A percentile compares a stretch with the other conserved stretches of the same genome.
phyloP scores from a whole-genome alignment of 345 rosid genomes.

The Linum trigynum region DNA sequence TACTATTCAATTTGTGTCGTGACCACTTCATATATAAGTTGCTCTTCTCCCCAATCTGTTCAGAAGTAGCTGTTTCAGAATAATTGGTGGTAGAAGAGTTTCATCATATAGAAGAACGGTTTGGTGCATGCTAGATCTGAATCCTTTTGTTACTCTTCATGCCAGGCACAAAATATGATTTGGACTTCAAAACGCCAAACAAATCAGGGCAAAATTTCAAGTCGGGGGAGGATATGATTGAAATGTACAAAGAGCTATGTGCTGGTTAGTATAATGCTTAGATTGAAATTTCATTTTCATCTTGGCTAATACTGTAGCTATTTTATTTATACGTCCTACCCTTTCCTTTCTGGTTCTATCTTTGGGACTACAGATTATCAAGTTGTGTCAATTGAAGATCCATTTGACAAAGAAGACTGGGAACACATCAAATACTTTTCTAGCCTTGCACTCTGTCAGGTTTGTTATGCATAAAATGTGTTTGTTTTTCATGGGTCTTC shows the following conservation, averaged over 20 bases:
- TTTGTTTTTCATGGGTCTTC: conserved; percentile 1
- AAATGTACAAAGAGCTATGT: conserved; percentile 81
- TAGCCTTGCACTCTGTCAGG: conserved; percentile 91
- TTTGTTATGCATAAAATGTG: conserved; percentile 16
- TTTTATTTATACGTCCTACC: conserved; percentile 11
- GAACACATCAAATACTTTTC: conserved; percentile 67
- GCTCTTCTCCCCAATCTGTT: conserved; percentile 1
- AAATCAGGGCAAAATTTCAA: conserved; percentile 82
- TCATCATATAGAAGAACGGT: background rate
- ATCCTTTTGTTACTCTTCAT: conserved; percentile 9
- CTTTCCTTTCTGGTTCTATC: conserved; percentile 13
- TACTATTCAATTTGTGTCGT: background rate
- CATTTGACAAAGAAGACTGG: conserved; percentile 99
- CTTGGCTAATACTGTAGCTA: conserved; percentile 3
- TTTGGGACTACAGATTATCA: conserved; percentile 52
- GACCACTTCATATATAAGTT: conserved; percentile 1
- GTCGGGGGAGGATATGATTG: conserved; percentile 91
- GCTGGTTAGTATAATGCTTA: conserved; percentile 36
- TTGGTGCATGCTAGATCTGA: background rate
- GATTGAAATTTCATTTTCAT: background rate
- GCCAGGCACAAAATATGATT: conserved; percentile 85
- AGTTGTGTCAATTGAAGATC: conserved; percentile 85
- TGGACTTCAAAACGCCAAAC: conserved; percentile 59
- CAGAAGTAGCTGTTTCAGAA: background rate
- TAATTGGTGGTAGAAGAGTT: background rate